Conservation (phyloP, 441 rosid species). For the Sinapis alba region DNA sequence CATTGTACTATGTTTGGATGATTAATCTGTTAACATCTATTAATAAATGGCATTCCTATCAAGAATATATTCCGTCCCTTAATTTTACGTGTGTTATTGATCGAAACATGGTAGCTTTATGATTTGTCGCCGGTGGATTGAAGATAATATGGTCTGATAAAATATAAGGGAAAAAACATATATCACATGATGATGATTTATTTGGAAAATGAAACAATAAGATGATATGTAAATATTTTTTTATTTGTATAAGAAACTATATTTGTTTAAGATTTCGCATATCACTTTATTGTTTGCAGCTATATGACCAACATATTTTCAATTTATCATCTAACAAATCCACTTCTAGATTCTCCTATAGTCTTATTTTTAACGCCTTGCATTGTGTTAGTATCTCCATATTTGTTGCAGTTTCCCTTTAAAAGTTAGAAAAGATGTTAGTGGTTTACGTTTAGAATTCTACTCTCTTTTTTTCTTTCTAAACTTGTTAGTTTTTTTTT, state of each 20-base stretch:
- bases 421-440: slow-evolving; percentile 17
- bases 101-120: not conserved
- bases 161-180: not conserved
- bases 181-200: not conserved
- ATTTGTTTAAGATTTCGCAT: not conserved
- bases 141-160: too few species aligned
- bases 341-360: not conserved
- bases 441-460: slow-evolving; percentile 16
- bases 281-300: not conserved
- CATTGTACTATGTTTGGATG: not conserved
- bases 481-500: not conserved
- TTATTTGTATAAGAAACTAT: not conserved
- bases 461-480: not conserved
- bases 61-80: too few species aligned
- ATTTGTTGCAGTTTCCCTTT: slow-evolving; percentile 20
- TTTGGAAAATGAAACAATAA: not conserved
- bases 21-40: not conserved
- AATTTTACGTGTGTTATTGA: not conserved
- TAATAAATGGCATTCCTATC: not conserved
- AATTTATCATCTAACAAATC: not conserved
- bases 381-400: slow-evolving; percentile 13
- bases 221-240: not conserved
- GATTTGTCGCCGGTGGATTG: too few species aligned
- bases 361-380: not conserved
- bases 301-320: not conserved